Base-by-base conservation (phyloP, 441 rosid species). In the Corymbia calophylla region DNA sequence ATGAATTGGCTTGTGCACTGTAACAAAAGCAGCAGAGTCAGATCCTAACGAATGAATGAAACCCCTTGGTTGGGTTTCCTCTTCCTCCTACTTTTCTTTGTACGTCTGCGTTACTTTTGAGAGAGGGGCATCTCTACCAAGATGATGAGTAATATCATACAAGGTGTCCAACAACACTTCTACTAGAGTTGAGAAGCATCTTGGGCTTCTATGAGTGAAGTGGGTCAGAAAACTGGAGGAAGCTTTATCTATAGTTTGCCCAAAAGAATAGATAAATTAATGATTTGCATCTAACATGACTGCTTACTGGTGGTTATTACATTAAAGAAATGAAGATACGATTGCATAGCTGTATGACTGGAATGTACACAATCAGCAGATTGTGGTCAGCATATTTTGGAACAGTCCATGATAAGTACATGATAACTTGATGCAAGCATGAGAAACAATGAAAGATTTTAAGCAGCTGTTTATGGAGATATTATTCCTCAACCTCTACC, bases 1-100 rank as follows among this genome's bases (percentile, higher is more conserved):
- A 91, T 88, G 97, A 94, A 89, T 94, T 95, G 70, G 99, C 96
- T 93, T 95, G 96, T 88, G 97, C 98, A 94, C 99, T 97, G 93
- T 86, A 47, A 90, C 81, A 92, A 70, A 55, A 84, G 39, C 47
- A 77, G 89, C 35, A 68, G 73, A 58, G 56, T 88, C 89, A 91
- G 87, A 87, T 32, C 53, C 39, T 53, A 91, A 47, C 47, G 82
- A 84, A 64, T 21, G 73, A 73, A 44, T 13, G 48, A 87, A 31
- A 35, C 27, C 35, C 10, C 84, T 39, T 44, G 84, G 51, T 77
- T 17, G 5, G 84, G 18, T 77, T 44, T 44, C 49, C 31, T 77
- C 84, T 68, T 77, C 53, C n/a, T 77, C 51, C 84, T 44, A 77
- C 53, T 39, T 44, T 44, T 77, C 29, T 77, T 44, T 44, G 53